Percentiles rank a stretch among this genome's conserved stretches.
These are phyloP conservation scores for Vaccinium macrocarpon DNA, from an alignment of 148 eudicot genomes.

Conservation along the genomic window DNA sequence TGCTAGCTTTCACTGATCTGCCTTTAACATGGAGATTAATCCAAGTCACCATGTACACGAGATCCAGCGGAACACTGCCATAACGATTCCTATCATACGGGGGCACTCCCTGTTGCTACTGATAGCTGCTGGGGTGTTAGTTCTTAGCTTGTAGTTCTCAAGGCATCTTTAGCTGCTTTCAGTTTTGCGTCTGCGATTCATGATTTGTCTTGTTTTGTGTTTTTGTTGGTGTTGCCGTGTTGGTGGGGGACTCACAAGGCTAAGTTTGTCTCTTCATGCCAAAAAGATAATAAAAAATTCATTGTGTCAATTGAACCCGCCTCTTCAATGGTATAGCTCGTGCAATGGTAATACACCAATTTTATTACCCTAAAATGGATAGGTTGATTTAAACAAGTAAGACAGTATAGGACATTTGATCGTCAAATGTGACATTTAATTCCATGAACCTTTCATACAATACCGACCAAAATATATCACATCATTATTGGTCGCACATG, in stretches of 20 bases:
- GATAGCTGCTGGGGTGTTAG: background rate
- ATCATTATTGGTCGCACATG: background rate
- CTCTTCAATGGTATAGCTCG: background rate
- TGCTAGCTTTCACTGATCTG: background rate
- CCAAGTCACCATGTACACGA: background rate
- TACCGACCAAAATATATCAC: background rate
- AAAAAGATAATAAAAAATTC: background rate
- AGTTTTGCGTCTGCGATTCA: background rate
- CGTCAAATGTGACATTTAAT: background rate
- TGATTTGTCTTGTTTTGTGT: background rate
- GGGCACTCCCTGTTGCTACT: background rate
- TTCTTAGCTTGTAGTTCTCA: background rate
- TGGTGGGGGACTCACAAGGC: background rate
- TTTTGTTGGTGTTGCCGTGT: background rate
- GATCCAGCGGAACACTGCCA: background rate
- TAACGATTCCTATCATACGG: background rate
- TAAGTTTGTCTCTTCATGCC: background rate
- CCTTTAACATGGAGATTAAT: background rate
- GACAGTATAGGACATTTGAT: background rate
- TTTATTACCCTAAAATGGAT: background rate
- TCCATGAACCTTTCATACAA: conserved; percentile 2
- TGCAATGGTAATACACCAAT: background rate
- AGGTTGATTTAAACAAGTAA: background rate
- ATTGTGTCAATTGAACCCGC: background rate
- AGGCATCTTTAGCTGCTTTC: background rate